These are phyloP conservation scores for Oryza longistaminata DNA, from an alignment of 176 grass and related monocot genomes.

Conservation along the genomic window DNA sequence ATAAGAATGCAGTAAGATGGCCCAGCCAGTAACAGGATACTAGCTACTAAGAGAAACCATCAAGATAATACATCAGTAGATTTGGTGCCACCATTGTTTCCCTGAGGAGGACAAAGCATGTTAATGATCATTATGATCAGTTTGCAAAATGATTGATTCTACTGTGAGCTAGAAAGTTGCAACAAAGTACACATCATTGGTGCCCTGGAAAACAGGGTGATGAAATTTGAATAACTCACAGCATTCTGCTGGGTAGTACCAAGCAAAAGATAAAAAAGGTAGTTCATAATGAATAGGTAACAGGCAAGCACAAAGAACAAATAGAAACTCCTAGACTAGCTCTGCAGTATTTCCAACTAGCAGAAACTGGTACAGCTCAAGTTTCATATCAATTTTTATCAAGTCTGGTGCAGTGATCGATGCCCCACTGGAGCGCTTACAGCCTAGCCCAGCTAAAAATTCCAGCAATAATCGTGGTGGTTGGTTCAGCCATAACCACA, in stretches of 20 bases:
- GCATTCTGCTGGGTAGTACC: not conserved
- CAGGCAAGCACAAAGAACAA: slow-evolving; percentile 5
- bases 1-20: slow-evolving; percentile 38
- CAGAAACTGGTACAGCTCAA: slow-evolving; percentile 19
- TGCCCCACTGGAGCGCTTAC: not conserved
- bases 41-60: slow-evolving; percentile 15
- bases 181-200: slow-evolving; percentile 21
- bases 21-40: not conserved
- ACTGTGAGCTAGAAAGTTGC: slow-evolving; percentile 24
- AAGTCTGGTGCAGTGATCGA: not conserved
- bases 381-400: not conserved
- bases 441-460: slow-evolving; percentile 13
- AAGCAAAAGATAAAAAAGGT: not conserved
- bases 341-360: not conserved
- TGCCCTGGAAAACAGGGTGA: slow-evolving; percentile 3
- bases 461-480: not conserved
- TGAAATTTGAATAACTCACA: slow-evolving; percentile 28
- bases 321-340: not conserved
- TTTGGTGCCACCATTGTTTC: slow-evolving; percentile 30
- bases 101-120: not conserved
- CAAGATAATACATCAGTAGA: slow-evolving; percentile 10
- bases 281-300: slow-evolving; percentile 10
- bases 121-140: slow-evolving; percentile 19
- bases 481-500: slow-evolving; percentile 7
- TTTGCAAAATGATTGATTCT: slow-evolving; percentile 2